These are phyloP conservation scores for Corinectria fuckeliana DNA, from an alignment of 2,329 filamentous ascomycete genomes.

Conservation along the genomic window DNA sequence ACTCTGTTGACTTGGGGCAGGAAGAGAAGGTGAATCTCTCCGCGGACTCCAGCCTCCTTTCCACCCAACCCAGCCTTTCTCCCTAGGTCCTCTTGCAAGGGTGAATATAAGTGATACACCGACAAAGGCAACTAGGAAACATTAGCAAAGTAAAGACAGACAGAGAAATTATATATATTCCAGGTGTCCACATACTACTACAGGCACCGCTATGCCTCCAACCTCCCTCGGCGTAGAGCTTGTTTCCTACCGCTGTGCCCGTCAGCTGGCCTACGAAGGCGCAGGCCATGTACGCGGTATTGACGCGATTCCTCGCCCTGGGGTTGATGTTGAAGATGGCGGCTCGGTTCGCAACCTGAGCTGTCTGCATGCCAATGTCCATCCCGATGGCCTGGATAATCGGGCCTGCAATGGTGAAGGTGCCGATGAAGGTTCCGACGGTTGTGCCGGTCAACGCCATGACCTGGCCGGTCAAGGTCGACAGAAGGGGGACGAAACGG, in stretches of 20 bases:
- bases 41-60: slow-evolving; percentile 38
- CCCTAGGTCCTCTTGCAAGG: slow-evolving; percentile 39
- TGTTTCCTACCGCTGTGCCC: slow-evolving; percentile 67
- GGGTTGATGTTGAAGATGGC: slow-evolving; percentile 76
- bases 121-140: slow-evolving; percentile 33
- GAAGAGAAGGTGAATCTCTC: slow-evolving; percentile 13
- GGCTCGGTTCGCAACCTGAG: slow-evolving; percentile 75
- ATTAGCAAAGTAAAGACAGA: not conserved
- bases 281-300: slow-evolving; percentile 82
- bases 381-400: slow-evolving; percentile 73
- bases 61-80: slow-evolving; percentile 44
- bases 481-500: slow-evolving; percentile 70
- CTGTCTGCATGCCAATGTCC: slow-evolving; percentile 75
- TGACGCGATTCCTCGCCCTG: slow-evolving; percentile 75
- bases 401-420: slow-evolving; percentile 71
- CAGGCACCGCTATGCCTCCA: slow-evolving; percentile 56
- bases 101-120: slow-evolving; percentile 38
- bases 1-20: slow-evolving; percentile 7
- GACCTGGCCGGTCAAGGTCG: slow-evolving; percentile 66
- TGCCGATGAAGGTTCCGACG: slow-evolving; percentile 73
- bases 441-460: slow-evolving; percentile 67
- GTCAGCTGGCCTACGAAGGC: slow-evolving; percentile 78
- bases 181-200: slow-evolving; percentile 33
- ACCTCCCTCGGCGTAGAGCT: slow-evolving; percentile 57
- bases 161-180: not conserved